Conservation (phyloP, 75 land plant genomes). For the Ceratopteris richardii region DNA sequence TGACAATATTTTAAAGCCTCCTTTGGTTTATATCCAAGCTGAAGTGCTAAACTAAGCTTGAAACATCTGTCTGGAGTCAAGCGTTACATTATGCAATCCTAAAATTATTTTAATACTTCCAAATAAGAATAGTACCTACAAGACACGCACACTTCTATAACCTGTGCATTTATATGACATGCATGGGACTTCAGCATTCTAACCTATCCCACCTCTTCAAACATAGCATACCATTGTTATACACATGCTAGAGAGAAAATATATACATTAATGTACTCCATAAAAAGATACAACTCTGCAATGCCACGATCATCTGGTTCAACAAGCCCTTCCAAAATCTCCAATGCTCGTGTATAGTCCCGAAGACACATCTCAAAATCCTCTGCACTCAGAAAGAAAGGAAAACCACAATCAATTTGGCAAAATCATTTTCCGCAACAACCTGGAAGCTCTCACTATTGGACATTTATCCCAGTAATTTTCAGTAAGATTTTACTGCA, state of each 20-base stretch:
- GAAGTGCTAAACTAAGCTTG: slow-evolving; percentile 72
- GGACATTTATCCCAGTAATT: neutral
- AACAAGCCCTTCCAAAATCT: slow-evolving; percentile 60
- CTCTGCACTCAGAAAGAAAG: slow-evolving; percentile 44
- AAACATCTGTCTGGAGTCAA: slow-evolving; percentile 77
- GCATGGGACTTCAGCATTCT: too few species aligned
- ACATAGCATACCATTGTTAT: too few species aligned
- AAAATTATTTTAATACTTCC: too few species aligned
- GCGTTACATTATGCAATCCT: neutral
- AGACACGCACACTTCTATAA: neutral
- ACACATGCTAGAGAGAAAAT: too few species aligned
- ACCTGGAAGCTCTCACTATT: neutral
- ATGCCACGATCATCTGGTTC: slow-evolving; percentile 70
- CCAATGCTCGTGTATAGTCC: slow-evolving; percentile 75
- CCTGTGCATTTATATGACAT: neutral
- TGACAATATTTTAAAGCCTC: slow-evolving; percentile 79
- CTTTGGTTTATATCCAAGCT: slow-evolving; percentile 51
- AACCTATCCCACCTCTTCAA: too few species aligned
- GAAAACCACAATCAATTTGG: slow-evolving; percentile 1
- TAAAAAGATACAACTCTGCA: slow-evolving; percentile 88
- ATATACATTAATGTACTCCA: too few species aligned
- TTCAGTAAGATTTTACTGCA: neutral
- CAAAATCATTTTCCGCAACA: neutral
- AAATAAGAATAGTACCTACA: too few species aligned
- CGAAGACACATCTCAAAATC: slow-evolving; percentile 72